Conservation (phyloP, 495 filamentous ascomycete genomes). For the Chaetomidium leptoderma region DNA sequence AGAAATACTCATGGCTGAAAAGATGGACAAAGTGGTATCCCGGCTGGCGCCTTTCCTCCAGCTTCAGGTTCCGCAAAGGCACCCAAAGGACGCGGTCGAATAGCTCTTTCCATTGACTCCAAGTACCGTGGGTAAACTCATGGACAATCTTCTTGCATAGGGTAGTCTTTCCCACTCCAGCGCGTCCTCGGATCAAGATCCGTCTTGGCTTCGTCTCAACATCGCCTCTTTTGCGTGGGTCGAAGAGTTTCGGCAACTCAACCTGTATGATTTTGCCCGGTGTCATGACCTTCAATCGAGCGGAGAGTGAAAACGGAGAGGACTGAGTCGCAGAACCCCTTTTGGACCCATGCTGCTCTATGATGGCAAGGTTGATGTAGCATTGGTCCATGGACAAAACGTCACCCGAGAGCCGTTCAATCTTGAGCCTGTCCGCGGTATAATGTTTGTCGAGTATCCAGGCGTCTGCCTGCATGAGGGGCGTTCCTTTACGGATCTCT, state of each 20-base stretch:
- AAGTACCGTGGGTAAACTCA: conserved; percentile 25
- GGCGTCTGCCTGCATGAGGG: conserved; percentile 22
- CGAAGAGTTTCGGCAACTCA: conserved; percentile 29
- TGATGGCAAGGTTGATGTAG: conserved; percentile 34
- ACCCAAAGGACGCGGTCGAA: conserved; percentile 42
- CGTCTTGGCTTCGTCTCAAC: conserved; percentile 25
- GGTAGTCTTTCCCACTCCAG: conserved; percentile 46
- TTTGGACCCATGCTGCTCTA: conserved; percentile 22
- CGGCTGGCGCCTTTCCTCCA: conserved; percentile 17
- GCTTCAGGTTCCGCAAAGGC: conserved; percentile 31
- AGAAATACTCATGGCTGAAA: conserved; percentile 32
- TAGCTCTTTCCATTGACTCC: conserved; percentile 23
- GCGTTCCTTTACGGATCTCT: conserved; percentile 22
- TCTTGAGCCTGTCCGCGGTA: conserved; percentile 25
- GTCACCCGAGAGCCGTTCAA: conserved; percentile 37
- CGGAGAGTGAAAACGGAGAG: conserved; percentile 30
- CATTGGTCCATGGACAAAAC: conserved; percentile 32
- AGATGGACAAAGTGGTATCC: conserved; percentile 23
- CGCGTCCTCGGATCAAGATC: conserved; percentile 40
- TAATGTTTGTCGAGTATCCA: conserved; percentile 27
- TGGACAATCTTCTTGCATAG: conserved; percentile 44
- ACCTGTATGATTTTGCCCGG: conserved; percentile 23
- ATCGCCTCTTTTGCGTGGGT: conserved; percentile 24
- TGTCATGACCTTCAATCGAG: conserved; percentile 27
- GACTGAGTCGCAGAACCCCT: background rate